phyloP scores from a whole-genome alignment of 2,329 filamentous ascomycete species.

The Penicillium sp. region DNA sequence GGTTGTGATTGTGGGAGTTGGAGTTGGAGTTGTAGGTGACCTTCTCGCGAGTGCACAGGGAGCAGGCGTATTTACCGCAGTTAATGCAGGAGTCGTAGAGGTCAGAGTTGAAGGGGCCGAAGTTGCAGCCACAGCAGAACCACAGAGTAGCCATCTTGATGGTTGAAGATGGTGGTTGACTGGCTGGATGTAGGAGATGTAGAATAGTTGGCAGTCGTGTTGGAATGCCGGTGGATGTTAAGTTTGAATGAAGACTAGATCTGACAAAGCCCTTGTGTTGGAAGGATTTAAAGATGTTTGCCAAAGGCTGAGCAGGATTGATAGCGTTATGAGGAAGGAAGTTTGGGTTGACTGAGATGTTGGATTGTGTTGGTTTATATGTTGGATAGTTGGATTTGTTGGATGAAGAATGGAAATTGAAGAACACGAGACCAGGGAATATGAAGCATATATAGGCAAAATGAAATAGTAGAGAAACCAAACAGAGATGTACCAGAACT shows the following conservation, averaged over 20 bases:
- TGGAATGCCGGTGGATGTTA: background rate
- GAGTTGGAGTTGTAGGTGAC: conserved; percentile 8
- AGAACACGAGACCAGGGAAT: conserved; percentile 18
- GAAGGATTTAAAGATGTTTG: conserved; percentile 3
- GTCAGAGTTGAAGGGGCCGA: conserved; percentile 39
- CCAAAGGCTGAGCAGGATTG: conserved; percentile 5
- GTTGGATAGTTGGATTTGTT: conserved; percentile 10
- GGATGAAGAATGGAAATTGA: conserved; percentile 16
- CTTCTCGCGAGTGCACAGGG: conserved; percentile 26
- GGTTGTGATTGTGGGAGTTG: conserved; percentile 21
- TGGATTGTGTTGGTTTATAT: conserved; percentile 8
- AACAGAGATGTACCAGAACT: conserved; percentile 1
- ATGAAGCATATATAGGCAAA: conserved; percentile 15
- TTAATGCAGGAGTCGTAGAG: conserved; percentile 37
- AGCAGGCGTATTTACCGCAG: conserved; percentile 35
- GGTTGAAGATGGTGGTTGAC: background rate
- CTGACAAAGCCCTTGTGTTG: background rate
- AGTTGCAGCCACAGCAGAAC: conserved; percentile 44
- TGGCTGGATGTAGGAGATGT: conserved; percentile 1
- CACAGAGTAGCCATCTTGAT: conserved; percentile 35
- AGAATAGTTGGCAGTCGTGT: conserved; percentile 1
- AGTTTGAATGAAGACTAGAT: background rate
- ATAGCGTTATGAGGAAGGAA: background rate
- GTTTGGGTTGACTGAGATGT: background rate
- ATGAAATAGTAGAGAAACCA: conserved; percentile 16